phyloP scores from a whole-genome alignment of 257 asterid genomes.

The Nicotiana tabacum region DNA sequence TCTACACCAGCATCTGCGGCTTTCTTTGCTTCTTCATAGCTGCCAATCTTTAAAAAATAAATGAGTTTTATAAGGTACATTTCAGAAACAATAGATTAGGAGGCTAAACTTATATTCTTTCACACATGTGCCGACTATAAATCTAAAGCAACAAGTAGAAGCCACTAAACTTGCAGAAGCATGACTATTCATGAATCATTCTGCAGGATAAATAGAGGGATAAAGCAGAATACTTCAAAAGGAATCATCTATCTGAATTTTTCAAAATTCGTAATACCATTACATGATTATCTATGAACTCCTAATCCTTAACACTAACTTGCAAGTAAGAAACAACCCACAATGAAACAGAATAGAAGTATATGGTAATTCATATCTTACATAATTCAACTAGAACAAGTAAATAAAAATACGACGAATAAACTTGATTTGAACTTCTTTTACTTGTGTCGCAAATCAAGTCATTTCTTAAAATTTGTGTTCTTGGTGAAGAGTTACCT shows the following conservation, averaged over 20 bases:
- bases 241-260: neutral
- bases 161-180: neutral
- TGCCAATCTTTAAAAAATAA: constrained; percentile 50
- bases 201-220: neutral
- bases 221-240: neutral
- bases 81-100: neutral
- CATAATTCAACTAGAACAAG: neutral
- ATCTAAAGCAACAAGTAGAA: neutral
- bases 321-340: neutral
- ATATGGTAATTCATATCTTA: neutral
- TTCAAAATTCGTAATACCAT: neutral
- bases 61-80: neutral
- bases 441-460: neutral
- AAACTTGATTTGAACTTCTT: neutral
- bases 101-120: neutral
- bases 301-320: neutral
- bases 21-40: constrained; percentile 66
- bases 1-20: constrained; percentile 70
- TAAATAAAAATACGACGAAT: neutral
- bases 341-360: neutral
- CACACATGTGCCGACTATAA: neutral
- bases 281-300: neutral
- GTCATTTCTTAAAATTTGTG: neutral
- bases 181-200: neutral
- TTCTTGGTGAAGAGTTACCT: neutral